A percentile compares a stretch with the other conserved stretches of the same genome.
Evolutionary conservation across 2,329 filamentous ascomycete species (phyloP).

Genomic region (Paraphoma chrysanthemicola): DNA sequence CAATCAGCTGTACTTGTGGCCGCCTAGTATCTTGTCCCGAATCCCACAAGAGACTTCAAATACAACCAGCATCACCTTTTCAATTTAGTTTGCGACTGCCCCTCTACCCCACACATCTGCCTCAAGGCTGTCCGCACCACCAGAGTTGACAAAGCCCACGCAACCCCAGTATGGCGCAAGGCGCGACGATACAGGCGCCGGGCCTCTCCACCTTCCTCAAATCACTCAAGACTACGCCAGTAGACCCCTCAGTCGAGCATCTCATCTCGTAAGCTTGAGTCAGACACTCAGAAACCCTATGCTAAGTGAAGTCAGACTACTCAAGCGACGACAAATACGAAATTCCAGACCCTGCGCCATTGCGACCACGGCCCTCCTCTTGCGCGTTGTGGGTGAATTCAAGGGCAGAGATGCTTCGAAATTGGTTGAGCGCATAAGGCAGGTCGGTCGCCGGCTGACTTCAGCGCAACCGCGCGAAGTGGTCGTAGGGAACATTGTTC

Average conservation of each 20-base stretch:
- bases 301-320: slow-evolving; percentile 62
- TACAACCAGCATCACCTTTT: background rate
- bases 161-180: slow-evolving; percentile 29
- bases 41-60: background rate
- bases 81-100: slow-evolving; percentile 13
- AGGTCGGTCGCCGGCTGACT: slow-evolving; percentile 78
- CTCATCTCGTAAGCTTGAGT: slow-evolving; percentile 74
- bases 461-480: slow-evolving; percentile 89
- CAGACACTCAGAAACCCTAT: slow-evolving; percentile 1
- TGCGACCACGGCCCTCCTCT: slow-evolving; percentile 86
- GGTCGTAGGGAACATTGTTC: slow-evolving; percentile 92
- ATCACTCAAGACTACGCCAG: slow-evolving; percentile 70
- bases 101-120: slow-evolving; percentile 30
- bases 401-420: slow-evolving; percentile 79
- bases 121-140: background rate
- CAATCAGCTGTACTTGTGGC: background rate
- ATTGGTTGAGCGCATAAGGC: slow-evolving; percentile 80
- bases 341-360: slow-evolving; percentile 89
- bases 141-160: background rate
- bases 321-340: slow-evolving; percentile 89
- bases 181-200: slow-evolving; percentile 62
- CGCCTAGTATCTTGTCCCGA: background rate
- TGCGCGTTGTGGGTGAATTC: slow-evolving; percentile 83
- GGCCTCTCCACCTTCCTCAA: slow-evolving; percentile 64
- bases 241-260: slow-evolving; percentile 83